Evolutionary conservation across 345 rosid genomes (phyloP), one percentile per base, ranked within the genome.

Genomic region (Gossypium ekmanianum): DNA sequence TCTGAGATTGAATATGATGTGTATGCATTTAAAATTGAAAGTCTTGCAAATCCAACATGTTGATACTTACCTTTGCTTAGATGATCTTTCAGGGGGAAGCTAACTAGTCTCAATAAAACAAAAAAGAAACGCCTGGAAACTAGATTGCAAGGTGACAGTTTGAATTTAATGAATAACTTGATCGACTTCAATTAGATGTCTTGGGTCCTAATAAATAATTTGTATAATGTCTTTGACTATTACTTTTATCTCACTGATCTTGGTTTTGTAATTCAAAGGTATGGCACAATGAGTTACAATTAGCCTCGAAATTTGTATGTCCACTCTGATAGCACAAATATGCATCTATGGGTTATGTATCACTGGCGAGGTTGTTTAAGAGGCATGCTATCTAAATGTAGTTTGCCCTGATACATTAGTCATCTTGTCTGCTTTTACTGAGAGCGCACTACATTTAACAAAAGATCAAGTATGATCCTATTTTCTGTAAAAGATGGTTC

Each of bases 71-170:
- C 71, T 34, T 80, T 58, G 76, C 71, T 80, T 78, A 78, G 48
- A 61, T 81, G 27, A 61, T 79, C 48, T 80, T 67, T 75, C 84
- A 93, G 97, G 77, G 89, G 75, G 79, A 90, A 88, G 86, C 80
- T 88, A 75, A 79, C 86, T 66, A 85, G 78, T 81, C 66, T 84
- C 68, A 68, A 88, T 80, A 96, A 86, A 80, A 82, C 86, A 47
- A 96, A 88, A 84, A 85, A 94, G 81, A 92, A 89, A 84, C 84
- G 79, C 45, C 79, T 90, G 41, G 98, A 93, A 80, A 80, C 85
- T 79, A 88, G 78, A 83, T 88, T 93, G 69, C 90, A 87, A 89
- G 99, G 92, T 88, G 81, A 45, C 44, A 29, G 45, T 75, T 72
- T 44, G 12, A 58, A 39, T 58, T 39, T 52, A 54, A 48, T 65